phyloP scores from a whole-genome alignment of 2,329 filamentous ascomycete genomes.

The Raffaelea albimanens region DNA sequence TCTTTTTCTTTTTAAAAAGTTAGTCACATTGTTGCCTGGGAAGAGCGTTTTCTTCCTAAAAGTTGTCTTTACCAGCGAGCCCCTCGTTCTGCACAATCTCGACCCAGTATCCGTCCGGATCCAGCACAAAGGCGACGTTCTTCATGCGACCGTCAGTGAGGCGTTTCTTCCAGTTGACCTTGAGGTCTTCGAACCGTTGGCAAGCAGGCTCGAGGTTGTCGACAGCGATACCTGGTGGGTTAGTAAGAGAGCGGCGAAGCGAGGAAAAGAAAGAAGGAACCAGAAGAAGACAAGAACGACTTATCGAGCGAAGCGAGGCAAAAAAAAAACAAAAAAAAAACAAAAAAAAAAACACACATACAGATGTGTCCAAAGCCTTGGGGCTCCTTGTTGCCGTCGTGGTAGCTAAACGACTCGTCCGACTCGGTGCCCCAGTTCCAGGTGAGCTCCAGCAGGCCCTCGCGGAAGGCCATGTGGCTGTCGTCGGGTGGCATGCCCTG shows the following conservation, averaged over 20 bases:
- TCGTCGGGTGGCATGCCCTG: constrained; percentile 43
- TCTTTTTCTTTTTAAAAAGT: too few species aligned
- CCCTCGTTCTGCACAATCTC: constrained; percentile 72
- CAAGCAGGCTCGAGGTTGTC: constrained; percentile 87
- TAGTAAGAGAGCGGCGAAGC: neutral
- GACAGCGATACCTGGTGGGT: constrained; percentile 58
- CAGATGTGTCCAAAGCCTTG: constrained; percentile 94
- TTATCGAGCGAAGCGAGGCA: too few species aligned
- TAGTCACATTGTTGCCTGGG: too few species aligned
- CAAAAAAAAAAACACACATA: constrained; percentile 26
- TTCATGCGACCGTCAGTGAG: constrained; percentile 89
- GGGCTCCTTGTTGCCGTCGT: constrained; percentile 83
- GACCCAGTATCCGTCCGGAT: constrained; percentile 82
- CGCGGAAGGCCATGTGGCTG: constrained; percentile 45
- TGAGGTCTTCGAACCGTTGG: constrained; percentile 69
- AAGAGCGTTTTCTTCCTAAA: constrained; percentile 18
- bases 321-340: neutral
- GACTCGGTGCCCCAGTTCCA: constrained; percentile 81
- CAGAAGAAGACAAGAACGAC: too few species aligned
- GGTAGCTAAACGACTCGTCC: constrained; percentile 74
- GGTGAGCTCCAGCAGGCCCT: constrained; percentile 84
- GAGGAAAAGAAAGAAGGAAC: neutral
- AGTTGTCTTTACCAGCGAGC: constrained; percentile 44
- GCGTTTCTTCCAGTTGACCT: constrained; percentile 89
- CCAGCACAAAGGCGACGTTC: constrained; percentile 84